phyloP scores from a whole-genome alignment of 768 basidiomycete species.

The Trametes coccinea region DNA sequence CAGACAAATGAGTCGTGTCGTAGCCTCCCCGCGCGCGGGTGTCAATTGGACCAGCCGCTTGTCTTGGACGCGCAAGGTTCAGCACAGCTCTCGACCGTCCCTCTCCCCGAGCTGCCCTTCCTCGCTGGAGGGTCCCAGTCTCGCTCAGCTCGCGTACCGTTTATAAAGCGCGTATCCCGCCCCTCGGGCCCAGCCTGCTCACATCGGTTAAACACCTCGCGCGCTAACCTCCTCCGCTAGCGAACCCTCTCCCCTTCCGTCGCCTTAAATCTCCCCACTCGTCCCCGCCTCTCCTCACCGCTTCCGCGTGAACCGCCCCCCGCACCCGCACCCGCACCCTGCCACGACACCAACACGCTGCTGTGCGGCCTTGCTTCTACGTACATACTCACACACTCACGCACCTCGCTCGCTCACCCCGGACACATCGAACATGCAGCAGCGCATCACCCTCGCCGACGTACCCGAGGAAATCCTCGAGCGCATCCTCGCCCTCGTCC shows the following conservation, averaged over 20 bases:
- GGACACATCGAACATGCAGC: not conserved
- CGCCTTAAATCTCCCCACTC: slow-evolving; percentile 13
- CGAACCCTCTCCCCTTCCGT: not conserved
- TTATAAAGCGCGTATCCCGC: slow-evolving; percentile 18
- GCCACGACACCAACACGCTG: not conserved
- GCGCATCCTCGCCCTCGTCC: slow-evolving; percentile 42
- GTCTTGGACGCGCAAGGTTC: not conserved
- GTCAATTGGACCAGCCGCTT: not conserved
- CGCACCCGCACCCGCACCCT: not conserved
- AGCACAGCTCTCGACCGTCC: slow-evolving; percentile 1
- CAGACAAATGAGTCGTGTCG: not conserved
- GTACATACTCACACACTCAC: not conserved
- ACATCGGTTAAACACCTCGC: slow-evolving; percentile 16
- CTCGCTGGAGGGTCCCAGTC: too few relatives aligned
- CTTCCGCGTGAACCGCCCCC: not conserved
- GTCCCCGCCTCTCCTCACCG: not conserved
- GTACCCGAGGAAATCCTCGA: slow-evolving; percentile 48
- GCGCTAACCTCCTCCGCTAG: slow-evolving; percentile 13
- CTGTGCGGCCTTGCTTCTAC: not conserved
- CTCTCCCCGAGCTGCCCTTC: slow-evolving; percentile 17
- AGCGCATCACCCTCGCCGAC: slow-evolving; percentile 28
- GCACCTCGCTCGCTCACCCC: not conserved
- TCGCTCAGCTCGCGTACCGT: not conserved
- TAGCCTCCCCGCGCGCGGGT: not conserved
- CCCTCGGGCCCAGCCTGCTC: slow-evolving; percentile 9